These are phyloP conservation scores for Gossypium longicalyx DNA, from an alignment of 345 rosid genomes.

Conservation along the genomic window DNA sequence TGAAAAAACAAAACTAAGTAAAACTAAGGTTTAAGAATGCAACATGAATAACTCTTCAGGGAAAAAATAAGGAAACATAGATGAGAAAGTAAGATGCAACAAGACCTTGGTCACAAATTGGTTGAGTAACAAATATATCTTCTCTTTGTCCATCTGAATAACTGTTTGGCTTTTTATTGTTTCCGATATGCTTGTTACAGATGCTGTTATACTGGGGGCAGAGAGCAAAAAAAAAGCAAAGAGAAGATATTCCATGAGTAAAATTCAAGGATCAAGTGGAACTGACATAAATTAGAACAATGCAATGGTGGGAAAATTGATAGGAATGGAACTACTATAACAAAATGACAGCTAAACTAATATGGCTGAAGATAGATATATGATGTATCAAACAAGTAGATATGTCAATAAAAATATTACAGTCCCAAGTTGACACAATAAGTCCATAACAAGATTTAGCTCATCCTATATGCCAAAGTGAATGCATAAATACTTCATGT, in stretches of 20 bases:
- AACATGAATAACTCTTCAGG: background rate
- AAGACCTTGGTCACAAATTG: slow-evolving; percentile 61
- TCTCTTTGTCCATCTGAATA: slow-evolving; percentile 84
- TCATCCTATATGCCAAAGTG: background rate
- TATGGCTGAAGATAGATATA: background rate
- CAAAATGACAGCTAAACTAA: background rate
- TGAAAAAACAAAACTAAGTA: background rate
- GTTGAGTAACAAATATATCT: slow-evolving; percentile 74
- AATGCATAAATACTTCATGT: background rate
- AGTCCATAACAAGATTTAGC: background rate
- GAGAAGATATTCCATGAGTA: too few species aligned
- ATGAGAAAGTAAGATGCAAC: slow-evolving; percentile 5
- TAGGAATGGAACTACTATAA: background rate
- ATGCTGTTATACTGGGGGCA: slow-evolving; percentile 68
- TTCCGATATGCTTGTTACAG: slow-evolving; percentile 92
- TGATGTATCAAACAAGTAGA: background rate
- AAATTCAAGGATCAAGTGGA: background rate
- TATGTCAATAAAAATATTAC: background rate
- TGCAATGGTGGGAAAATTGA: background rate
- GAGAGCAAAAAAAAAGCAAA: background rate
- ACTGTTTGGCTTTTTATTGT: slow-evolving; percentile 75
- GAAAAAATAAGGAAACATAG: background rate
- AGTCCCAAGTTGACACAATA: background rate
- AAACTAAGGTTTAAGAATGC: background rate
- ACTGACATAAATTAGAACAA: background rate